Percentiles rank a stretch among this genome's conserved stretches.
Evolutionary conservation across 2,329 filamentous ascomycete species (phyloP).

Genomic region (Venturia asperata): DNA sequence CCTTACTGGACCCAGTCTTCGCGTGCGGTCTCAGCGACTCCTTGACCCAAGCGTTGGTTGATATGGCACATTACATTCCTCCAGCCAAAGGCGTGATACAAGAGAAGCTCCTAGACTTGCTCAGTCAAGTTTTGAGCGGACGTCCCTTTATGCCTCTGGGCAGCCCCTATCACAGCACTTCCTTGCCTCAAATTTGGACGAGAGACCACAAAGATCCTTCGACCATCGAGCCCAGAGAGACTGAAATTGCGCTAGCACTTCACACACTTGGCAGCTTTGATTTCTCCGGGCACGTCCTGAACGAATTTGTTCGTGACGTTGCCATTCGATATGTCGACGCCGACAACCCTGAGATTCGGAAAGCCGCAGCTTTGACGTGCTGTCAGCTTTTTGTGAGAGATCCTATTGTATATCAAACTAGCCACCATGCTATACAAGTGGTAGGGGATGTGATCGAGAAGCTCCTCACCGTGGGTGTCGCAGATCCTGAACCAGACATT

Average conservation of each 20-base stretch:
- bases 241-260: constrained; percentile 85
- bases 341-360: constrained; percentile 85
- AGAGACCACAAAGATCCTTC: constrained; percentile 81
- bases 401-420: constrained; percentile 96
- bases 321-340: constrained; percentile 98
- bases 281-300: constrained; percentile 79
- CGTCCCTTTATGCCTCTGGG: constrained; percentile 88
- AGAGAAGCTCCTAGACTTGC: constrained; percentile 85
- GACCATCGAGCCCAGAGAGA: constrained; percentile 70
- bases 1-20: constrained; percentile 90
- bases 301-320: constrained; percentile 97
- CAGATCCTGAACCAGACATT: constrained; percentile 81
- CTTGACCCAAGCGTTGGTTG: constrained; percentile 88
- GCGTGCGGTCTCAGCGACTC: constrained; percentile 91
- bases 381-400: constrained; percentile 97
- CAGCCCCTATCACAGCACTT: constrained; percentile 79
- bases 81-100: constrained; percentile 90
- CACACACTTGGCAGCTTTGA: constrained; percentile 98
- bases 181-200: constrained; percentile 71
- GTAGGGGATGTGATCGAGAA: constrained; percentile 98
- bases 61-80: constrained; percentile 98
- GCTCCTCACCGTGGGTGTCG: constrained; percentile 86
- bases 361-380: constrained; percentile 91
- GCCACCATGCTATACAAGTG: constrained; percentile 91
- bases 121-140: constrained; percentile 87